These are phyloP conservation scores for Cornus controversa DNA, from an alignment of 148 eudicot genomes.

Conservation along the genomic window DNA sequence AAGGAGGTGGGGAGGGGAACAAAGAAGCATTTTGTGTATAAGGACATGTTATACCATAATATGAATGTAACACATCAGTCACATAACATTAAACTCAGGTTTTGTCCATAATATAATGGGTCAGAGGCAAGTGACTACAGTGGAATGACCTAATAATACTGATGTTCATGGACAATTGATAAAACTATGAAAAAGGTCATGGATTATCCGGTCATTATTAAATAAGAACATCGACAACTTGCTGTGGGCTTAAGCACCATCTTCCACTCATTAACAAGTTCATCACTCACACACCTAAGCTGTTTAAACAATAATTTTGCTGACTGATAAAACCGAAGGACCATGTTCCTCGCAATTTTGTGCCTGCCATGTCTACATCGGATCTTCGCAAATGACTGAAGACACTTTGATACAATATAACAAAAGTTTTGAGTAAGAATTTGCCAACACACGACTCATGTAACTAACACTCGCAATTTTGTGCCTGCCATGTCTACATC, in stretches of 20 bases:
- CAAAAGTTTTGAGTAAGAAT: no score
- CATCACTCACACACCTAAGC: background rate
- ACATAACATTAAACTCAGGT: no score
- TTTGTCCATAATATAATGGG: background rate
- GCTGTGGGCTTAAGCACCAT: background rate
- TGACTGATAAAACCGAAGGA: background rate
- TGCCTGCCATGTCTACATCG: no score
- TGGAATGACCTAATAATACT: background rate
- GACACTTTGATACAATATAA: no score
- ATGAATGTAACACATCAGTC: background rate
- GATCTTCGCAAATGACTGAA: no score
- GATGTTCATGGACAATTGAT: no score
- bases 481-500: no score
- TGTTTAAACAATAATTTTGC: background rate
- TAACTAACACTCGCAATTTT: no score
- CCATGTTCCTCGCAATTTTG: no score
- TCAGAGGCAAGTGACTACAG: conserved; percentile 1
- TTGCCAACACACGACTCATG: no score
- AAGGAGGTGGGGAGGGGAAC: background rate
- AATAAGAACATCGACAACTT: background rate
- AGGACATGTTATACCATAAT: background rate
- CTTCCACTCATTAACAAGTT: background rate
- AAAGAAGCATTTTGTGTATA: background rate
- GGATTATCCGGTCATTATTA: background rate
- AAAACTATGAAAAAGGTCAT: background rate